Percentiles rank a stretch among this genome's conserved stretches.
Evolutionary conservation across 2,329 filamentous ascomycete genomes (phyloP).

Genomic region (Ilyonectria sp.): DNA sequence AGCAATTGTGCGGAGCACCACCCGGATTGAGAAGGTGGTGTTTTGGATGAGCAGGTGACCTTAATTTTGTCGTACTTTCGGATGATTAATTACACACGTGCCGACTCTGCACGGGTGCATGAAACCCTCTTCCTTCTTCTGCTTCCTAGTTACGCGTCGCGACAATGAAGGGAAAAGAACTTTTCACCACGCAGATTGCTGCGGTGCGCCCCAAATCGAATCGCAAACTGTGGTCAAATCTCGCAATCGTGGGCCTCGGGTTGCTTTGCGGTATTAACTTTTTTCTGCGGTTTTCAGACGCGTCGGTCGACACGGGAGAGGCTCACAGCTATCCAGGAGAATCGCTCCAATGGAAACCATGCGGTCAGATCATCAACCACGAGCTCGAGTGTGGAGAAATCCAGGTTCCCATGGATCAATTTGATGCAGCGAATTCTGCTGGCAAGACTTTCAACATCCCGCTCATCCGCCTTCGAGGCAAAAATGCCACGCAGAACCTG

Average conservation of each 20-base stretch:
- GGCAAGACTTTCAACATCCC: slow-evolving; percentile 61
- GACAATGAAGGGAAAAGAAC: slow-evolving; percentile 7
- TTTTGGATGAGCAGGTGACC: too few relatives aligned
- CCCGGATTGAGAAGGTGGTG: too few relatives aligned
- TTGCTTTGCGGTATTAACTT: background rate
- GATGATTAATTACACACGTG: too few relatives aligned
- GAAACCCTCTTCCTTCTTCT: too few relatives aligned
- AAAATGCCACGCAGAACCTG: slow-evolving; percentile 59
- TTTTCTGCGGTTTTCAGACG: background rate
- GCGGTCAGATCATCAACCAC: slow-evolving; percentile 55
- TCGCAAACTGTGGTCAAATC: background rate
- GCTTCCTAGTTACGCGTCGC: too few relatives aligned
- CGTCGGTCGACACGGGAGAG: background rate
- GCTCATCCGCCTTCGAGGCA: slow-evolving; percentile 60
- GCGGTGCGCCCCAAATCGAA: background rate
- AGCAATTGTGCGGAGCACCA: too few relatives aligned
- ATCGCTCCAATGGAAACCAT: slow-evolving; percentile 56
- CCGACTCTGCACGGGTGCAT: too few relatives aligned
- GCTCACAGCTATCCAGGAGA: slow-evolving; percentile 52
- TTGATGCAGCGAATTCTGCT: slow-evolving; percentile 45
- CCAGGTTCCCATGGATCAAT: slow-evolving; percentile 64
- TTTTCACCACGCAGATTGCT: background rate
- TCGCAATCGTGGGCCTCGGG: background rate
- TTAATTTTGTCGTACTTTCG: too few relatives aligned
- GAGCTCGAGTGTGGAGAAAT: slow-evolving; percentile 61